Evolutionary conservation across 176 grass and related monocot genomes (phyloP).

Genomic region (Ensete ventricosum): DNA sequence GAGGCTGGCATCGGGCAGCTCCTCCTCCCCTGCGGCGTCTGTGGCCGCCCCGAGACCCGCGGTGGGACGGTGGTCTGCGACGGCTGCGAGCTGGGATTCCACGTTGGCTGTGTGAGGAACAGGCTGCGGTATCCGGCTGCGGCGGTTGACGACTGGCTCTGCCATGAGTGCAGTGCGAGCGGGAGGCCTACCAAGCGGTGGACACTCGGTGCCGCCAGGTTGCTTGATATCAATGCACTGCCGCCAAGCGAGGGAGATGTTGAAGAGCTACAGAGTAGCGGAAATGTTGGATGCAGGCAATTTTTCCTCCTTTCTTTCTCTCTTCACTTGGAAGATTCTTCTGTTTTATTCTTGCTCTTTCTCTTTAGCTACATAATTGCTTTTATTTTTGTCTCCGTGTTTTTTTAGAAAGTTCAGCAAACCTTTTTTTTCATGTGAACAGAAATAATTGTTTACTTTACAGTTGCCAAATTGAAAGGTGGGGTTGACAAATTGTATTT

Average conservation of each 20-base stretch:
- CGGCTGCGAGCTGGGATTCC: slow-evolving; percentile 87
- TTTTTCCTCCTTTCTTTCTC: neutral
- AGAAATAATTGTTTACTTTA: no score
- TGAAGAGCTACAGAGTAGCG: neutral
- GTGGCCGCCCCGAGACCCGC: slow-evolving; percentile 35
- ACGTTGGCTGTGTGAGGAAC: slow-evolving; percentile 45
- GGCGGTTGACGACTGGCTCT: slow-evolving; percentile 76
- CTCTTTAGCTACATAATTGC: neutral
- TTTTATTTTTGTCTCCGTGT: neutral
- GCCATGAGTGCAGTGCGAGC: slow-evolving; percentile 51
- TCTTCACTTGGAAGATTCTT: neutral
- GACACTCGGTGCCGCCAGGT: slow-evolving; percentile 40
- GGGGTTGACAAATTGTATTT: no score
- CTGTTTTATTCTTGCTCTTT: neutral
- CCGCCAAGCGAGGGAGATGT: slow-evolving; percentile 53
- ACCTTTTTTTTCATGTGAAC: no score
- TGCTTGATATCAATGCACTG: slow-evolving; percentile 72
- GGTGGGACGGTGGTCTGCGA: slow-evolving; percentile 64
- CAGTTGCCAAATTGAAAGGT: no score
- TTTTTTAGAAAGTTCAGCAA: neutral
- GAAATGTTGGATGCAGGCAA: slow-evolving; percentile 37
- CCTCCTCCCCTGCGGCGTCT: slow-evolving; percentile 36
- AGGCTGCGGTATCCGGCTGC: slow-evolving; percentile 28
- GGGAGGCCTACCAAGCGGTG: slow-evolving; percentile 57
- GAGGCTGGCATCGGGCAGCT: slow-evolving; percentile 41